Conservation (phyloP, 352 stramenopile species). For the Globisporangium spinosum region DNA sequence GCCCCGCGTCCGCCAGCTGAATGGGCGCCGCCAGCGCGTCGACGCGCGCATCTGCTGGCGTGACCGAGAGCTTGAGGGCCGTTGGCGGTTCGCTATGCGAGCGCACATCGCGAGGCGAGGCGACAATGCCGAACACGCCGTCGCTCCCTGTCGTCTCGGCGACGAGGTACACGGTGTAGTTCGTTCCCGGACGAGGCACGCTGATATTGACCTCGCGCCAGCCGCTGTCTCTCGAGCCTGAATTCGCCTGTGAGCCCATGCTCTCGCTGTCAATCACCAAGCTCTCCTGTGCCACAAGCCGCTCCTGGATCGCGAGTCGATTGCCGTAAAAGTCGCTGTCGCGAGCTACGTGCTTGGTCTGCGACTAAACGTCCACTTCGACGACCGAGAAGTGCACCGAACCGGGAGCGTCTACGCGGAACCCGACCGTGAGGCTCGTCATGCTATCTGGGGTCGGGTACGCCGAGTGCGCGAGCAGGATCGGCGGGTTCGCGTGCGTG, state of each 20-base stretch:
- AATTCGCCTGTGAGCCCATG: conserved; percentile 15
- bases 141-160: conserved; percentile 66
- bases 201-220: conserved; percentile 53
- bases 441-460: conserved; percentile 53
- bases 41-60: conserved; percentile 54
- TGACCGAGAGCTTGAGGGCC: conserved; percentile 34
- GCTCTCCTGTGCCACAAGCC: conserved; percentile 38
- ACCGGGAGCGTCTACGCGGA: conserved; percentile 52
- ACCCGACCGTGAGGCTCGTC: conserved; percentile 51
- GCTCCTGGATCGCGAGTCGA: conserved; percentile 51
- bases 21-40: conserved; percentile 59
- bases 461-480: conserved; percentile 59
- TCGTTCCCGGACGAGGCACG: conserved; percentile 44
- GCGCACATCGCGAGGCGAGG: conserved; percentile 47
- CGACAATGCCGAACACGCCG: conserved; percentile 70
- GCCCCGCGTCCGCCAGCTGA: conserved; percentile 40
- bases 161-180: conserved; percentile 75
- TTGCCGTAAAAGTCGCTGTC: conserved; percentile 63
- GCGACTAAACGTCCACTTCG: conserved; percentile 32
- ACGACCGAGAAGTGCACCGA: conserved; percentile 63
- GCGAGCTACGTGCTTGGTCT: conserved; percentile 32
- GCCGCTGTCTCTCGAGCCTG: conserved; percentile 28
- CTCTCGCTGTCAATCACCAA: conserved; percentile 31
- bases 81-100: conserved; percentile 44
- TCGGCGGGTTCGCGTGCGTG: conserved; percentile 61